These are phyloP conservation scores for Eimeria falciformis DNA, from an alignment of 169 alveolate genomes.

Conservation along the genomic window DNA sequence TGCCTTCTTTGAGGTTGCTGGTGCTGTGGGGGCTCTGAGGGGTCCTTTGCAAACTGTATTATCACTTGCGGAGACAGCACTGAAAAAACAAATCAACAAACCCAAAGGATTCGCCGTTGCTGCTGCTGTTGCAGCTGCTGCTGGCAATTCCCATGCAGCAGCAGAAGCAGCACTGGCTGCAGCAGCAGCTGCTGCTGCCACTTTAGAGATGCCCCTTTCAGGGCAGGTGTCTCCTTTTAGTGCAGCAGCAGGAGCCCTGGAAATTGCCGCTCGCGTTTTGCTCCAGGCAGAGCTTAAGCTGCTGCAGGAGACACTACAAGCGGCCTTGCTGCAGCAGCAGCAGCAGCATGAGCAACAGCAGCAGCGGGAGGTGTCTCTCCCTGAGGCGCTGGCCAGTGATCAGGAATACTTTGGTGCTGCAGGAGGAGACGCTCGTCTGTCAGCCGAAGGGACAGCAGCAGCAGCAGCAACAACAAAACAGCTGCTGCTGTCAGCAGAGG, in stretches of 20 bases:
- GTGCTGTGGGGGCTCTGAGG: constrained; percentile 4
- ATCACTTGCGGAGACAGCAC: neutral
- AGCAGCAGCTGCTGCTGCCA: constrained; percentile 15
- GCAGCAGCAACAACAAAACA: constrained; percentile 6
- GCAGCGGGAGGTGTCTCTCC: neutral
- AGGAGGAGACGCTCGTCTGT: neutral
- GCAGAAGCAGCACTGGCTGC: constrained; percentile 12
- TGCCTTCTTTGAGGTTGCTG: neutral
- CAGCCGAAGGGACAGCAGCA: constrained; percentile 29
- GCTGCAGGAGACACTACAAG: constrained; percentile 18
- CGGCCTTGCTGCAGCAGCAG: constrained; percentile 24
- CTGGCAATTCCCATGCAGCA: neutral
- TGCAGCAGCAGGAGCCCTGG: constrained; percentile 43
- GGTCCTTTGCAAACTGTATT: constrained; percentile 1
- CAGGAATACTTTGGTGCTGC: neutral
- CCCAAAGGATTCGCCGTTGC: neutral
- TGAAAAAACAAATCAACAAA: neutral
- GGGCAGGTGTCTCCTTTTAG: neutral
- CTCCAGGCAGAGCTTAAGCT: constrained; percentile 34
- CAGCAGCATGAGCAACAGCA: neutral
- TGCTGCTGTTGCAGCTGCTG: constrained; percentile 13
- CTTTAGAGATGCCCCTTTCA: neutral
- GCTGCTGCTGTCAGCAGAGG: constrained; percentile 11
- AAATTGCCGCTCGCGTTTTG: constrained; percentile 18
- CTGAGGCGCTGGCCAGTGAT: neutral